Percentiles rank a stretch among this genome's conserved stretches.
These are phyloP conservation scores for Dissophora globulifera DNA, from an alignment of 192 early-diverging fungal genomes.

Conservation along the genomic window DNA sequence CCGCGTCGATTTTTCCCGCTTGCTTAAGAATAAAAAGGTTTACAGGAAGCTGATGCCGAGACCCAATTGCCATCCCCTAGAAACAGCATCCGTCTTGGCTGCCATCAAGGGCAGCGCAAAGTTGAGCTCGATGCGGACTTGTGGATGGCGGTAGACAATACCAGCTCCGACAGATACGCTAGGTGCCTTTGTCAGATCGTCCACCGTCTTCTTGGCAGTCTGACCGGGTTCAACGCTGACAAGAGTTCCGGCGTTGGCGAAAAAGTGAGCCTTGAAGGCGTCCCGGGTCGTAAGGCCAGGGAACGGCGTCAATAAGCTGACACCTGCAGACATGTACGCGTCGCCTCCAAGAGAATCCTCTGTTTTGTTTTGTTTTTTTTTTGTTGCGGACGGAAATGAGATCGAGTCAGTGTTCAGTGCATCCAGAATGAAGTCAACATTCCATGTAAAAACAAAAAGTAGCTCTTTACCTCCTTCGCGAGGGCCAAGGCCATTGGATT, in stretches of 20 bases:
- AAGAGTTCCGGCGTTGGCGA: constrained; percentile 87
- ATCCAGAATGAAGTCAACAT: too few species aligned
- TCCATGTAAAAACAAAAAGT: too few species aligned
- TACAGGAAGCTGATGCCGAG: constrained; percentile 87
- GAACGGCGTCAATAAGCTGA: constrained; percentile 85
- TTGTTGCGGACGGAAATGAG: not conserved
- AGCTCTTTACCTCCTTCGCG: constrained; percentile 74
- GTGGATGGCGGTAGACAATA: constrained; percentile 85
- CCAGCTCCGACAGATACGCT: constrained; percentile 84
- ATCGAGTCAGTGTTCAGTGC: too few species aligned
- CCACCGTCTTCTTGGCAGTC: constrained; percentile 36
- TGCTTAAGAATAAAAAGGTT: not conserved
- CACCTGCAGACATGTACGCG: constrained; percentile 78
- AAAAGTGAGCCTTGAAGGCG: constrained; percentile 84
- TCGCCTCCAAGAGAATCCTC: constrained; percentile 92
- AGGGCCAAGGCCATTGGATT: constrained; percentile 88
- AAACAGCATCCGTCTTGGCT: constrained; percentile 69
- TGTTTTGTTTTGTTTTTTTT: too few species aligned
- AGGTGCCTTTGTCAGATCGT: constrained; percentile 66
- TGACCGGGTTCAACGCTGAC: constrained; percentile 60
- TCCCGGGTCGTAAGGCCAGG: constrained; percentile 69
- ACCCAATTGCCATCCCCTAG: constrained; percentile 87
- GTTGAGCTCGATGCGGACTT: constrained; percentile 90
- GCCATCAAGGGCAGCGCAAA: constrained; percentile 85
- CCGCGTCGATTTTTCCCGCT: not conserved